These are phyloP conservation scores for Jaenimonas drosophilae DNA, from an alignment of 208 protist species.

Conservation along the genomic window DNA sequence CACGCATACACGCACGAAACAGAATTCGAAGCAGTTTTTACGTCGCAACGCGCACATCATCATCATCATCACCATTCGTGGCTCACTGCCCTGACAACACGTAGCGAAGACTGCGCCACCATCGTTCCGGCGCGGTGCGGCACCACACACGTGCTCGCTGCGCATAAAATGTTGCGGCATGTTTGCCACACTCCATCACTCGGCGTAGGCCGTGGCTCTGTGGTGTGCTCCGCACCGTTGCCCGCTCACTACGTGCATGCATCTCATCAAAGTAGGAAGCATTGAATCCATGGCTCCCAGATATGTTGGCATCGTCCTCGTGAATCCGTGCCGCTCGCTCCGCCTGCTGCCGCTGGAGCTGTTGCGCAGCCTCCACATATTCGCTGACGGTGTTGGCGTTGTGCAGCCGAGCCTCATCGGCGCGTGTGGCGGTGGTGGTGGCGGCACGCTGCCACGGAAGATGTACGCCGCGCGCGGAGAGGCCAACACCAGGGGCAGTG, in stretches of 20 bases:
- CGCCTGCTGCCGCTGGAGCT: slow-evolving; percentile 15
- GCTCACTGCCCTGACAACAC: too few relatives aligned
- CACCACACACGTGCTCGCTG: too few relatives aligned
- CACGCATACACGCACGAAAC: too few relatives aligned
- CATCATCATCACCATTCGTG: too few relatives aligned
- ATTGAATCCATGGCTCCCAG: slow-evolving; percentile 64
- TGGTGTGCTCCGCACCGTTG: slow-evolving; percentile 1
- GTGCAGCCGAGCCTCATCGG: slow-evolving; percentile 16
- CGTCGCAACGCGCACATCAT: too few relatives aligned
- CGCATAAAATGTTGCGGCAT: too few relatives aligned
- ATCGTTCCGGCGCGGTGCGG: too few relatives aligned
- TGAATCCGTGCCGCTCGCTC: slow-evolving; percentile 18
- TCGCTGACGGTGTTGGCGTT: slow-evolving; percentile 15
- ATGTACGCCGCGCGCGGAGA: slow-evolving; percentile 45
- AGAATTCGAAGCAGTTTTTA: too few relatives aligned
- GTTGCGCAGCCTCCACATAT: slow-evolving; percentile 27
- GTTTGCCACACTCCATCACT: too few relatives aligned
- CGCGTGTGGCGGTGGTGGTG: slow-evolving; percentile 10
- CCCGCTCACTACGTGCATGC: slow-evolving; percentile 7
- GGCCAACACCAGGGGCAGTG: slow-evolving; percentile 33
- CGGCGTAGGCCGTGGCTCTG: slow-evolving; percentile 1
- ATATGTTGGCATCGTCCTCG: slow-evolving; percentile 6
- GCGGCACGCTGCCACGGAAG: slow-evolving; percentile 62
- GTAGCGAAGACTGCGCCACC: too few relatives aligned
- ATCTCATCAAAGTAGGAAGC: slow-evolving; percentile 52